These are phyloP conservation scores for Auricularia cornea DNA, from an alignment of 768 basidiomycete species.

Conservation along the genomic window DNA sequence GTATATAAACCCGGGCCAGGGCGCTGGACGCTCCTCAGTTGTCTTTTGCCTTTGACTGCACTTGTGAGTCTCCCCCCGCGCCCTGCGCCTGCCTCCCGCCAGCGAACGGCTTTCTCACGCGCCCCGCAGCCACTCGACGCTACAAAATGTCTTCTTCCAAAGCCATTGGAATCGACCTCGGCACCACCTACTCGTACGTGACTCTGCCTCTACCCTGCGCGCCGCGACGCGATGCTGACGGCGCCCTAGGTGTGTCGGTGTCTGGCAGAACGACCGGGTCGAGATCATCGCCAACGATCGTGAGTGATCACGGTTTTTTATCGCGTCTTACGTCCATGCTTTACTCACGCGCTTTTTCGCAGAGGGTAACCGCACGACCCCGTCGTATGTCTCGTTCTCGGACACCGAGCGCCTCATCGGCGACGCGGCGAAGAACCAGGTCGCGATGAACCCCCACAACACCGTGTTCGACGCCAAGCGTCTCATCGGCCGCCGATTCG, in stretches of 20 bases:
- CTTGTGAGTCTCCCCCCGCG: background rate
- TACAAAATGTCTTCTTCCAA: constrained; percentile 51
- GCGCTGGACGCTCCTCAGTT: constrained; percentile 3
- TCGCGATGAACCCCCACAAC: constrained; percentile 99
- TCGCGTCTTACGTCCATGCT: background rate
- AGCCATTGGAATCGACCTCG: constrained; percentile 86
- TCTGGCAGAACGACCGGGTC: constrained; percentile 99
- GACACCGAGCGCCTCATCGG: constrained; percentile 94
- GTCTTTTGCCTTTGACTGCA: background rate
- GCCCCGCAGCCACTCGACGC: background rate
- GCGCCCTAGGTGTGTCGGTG: constrained; percentile 82
- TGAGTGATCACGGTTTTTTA: constrained; percentile 32
- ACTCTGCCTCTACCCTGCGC: background rate
- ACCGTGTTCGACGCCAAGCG: constrained; percentile 99
- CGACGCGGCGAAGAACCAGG: constrained; percentile 98
- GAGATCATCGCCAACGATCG: constrained; percentile 98
- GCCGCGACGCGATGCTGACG: background rate
- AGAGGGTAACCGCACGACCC: constrained; percentile 99
- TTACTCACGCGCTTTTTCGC: constrained; percentile 4
- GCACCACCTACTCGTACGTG: constrained; percentile 86
- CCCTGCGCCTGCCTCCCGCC: no score
- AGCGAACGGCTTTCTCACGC: background rate
- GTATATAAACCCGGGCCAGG: constrained; percentile 2
- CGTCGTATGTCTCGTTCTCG: constrained; percentile 99
- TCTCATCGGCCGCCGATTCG: constrained; percentile 94